Conservation (phyloP, 345 rosid genomes). For the Pugionium cornutum region DNA sequence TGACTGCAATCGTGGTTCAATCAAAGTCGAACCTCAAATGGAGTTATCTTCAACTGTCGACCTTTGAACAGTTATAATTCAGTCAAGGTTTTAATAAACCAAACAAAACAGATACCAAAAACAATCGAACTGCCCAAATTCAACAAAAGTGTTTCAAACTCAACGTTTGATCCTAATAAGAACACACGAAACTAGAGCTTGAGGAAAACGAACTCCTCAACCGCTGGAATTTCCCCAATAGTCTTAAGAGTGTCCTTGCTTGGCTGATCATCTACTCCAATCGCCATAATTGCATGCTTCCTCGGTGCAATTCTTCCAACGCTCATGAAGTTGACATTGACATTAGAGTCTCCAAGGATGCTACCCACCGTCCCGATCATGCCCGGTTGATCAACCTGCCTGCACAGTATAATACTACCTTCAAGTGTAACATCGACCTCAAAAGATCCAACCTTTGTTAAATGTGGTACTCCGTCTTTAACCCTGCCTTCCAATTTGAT, state of each 20-base stretch:
- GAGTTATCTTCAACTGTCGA: too few relatives aligned
- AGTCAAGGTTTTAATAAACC: too few relatives aligned
- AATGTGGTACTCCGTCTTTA: slow-evolving; percentile 74
- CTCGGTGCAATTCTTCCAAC: slow-evolving; percentile 86
- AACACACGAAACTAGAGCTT: slow-evolving; percentile 46
- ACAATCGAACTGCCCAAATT: too few relatives aligned
- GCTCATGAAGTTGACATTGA: slow-evolving; percentile 81
- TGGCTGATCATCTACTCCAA: slow-evolving; percentile 75
- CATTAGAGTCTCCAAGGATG: slow-evolving; percentile 71
- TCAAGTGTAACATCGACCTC: slow-evolving; percentile 84
- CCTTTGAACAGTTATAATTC: too few relatives aligned
- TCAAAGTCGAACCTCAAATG: too few relatives aligned
- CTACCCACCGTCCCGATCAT: slow-evolving; percentile 80
- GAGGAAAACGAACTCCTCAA: slow-evolving; percentile 80
- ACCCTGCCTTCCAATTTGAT: slow-evolving; percentile 70
- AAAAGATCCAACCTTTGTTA: slow-evolving; percentile 76
- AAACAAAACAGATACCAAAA: too few relatives aligned
- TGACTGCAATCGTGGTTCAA: too few relatives aligned
- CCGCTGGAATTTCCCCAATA: slow-evolving; percentile 65
- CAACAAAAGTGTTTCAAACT: too few relatives aligned
- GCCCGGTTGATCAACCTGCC: slow-evolving; percentile 86
- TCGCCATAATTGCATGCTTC: slow-evolving; percentile 84
- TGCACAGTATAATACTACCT: slow-evolving; percentile 72
- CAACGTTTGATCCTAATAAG: too few relatives aligned
- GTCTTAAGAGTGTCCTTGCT: slow-evolving; percentile 53